These are phyloP conservation scores for Canavalia gladiata DNA, from an alignment of 306 rosid genomes.

Conservation along the genomic window DNA sequence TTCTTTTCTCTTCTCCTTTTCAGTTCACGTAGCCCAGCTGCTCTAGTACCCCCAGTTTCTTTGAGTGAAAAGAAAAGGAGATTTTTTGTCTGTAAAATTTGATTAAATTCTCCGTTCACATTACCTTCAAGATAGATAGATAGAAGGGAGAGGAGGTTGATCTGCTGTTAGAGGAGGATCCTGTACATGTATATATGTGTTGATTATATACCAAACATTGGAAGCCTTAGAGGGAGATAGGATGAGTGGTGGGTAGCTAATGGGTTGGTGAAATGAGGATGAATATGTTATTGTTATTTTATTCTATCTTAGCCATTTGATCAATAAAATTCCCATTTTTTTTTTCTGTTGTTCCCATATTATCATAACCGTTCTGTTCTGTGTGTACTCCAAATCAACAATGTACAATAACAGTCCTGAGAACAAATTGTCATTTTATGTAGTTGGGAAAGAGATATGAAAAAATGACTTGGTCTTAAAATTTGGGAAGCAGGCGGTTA, in stretches of 20 bases:
- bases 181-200: slow-evolving; percentile 66
- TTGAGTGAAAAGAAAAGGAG: slow-evolving; percentile 17
- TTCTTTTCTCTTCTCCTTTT: slow-evolving; percentile 9
- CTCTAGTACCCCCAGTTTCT: slow-evolving; percentile 47
- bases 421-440: slow-evolving; percentile 14
- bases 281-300: slow-evolving; percentile 39
- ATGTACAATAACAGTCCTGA: background rate
- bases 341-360: background rate
- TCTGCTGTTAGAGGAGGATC: slow-evolving; percentile 60
- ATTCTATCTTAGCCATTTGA: slow-evolving; percentile 50
- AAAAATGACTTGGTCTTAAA: slow-evolving; percentile 40
- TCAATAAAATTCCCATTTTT: slow-evolving; percentile 56
- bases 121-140: slow-evolving; percentile 39
- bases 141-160: slow-evolving; percentile 37
- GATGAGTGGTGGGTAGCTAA: slow-evolving; percentile 61
- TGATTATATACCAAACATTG: slow-evolving; percentile 55
- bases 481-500: slow-evolving; percentile 6
- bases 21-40: slow-evolving; percentile 48
- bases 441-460: slow-evolving; percentile 15
- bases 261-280: slow-evolving; percentile 62
- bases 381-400: background rate
- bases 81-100: slow-evolving; percentile 50
- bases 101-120: slow-evolving; percentile 43
- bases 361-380: background rate
- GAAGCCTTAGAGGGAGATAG: slow-evolving; percentile 56